Percentiles rank a stretch among this genome's conserved stretches.
Conservation (phyloP, 768 basidiomycete species). For the Tephrocybe sp. region DNA sequence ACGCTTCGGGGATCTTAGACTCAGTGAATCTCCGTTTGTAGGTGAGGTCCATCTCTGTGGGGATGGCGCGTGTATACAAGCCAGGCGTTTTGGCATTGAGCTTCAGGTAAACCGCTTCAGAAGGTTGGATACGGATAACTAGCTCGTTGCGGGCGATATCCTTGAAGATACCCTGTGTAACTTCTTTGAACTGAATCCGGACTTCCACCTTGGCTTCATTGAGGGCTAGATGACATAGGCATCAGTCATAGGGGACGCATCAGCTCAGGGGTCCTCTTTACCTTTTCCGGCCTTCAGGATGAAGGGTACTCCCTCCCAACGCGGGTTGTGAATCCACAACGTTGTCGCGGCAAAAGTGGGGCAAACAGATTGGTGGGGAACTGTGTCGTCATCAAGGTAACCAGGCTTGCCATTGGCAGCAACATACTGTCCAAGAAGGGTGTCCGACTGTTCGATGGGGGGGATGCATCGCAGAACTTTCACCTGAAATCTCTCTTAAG, state of each 20-base stretch:
- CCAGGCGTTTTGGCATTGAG: conserved; percentile 95
- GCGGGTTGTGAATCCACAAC: conserved; percentile 89
- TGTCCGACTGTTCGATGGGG: conserved; percentile 73
- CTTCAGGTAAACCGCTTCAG: conserved; percentile 96
- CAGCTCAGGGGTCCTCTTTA: conserved; percentile 27
- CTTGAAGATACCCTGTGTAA: conserved; percentile 94
- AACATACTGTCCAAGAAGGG: conserved; percentile 94
- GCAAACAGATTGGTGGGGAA: conserved; percentile 88
- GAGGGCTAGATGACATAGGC: conserved; percentile 62
- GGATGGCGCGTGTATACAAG: conserved; percentile 84
- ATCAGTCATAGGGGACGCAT: conserved; percentile 7
- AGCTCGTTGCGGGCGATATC: conserved; percentile 96
- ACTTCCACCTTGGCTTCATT: conserved; percentile 99
- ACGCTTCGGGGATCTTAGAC: conserved; percentile 92
- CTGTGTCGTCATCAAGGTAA: conserved; percentile 96
- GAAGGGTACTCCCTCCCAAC: conserved; percentile 99
- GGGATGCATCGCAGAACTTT: conserved; percentile 94
- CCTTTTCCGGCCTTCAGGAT: conserved; percentile 99
- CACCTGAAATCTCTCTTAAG: conserved; percentile 54
- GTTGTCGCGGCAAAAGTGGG: conserved; percentile 93
- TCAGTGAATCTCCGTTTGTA: conserved; percentile 96
- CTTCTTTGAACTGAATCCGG: conserved; percentile 97
- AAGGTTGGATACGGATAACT: conserved; percentile 95
- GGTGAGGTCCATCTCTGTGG: conserved; percentile 97
- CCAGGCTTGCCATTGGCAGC: conserved; percentile 91